A percentile compares a stretch with the other conserved stretches of the same genome.
Evolutionary conservation across 345 rosid species (phyloP).

Genomic region (Erysimum cheiranthoides): DNA sequence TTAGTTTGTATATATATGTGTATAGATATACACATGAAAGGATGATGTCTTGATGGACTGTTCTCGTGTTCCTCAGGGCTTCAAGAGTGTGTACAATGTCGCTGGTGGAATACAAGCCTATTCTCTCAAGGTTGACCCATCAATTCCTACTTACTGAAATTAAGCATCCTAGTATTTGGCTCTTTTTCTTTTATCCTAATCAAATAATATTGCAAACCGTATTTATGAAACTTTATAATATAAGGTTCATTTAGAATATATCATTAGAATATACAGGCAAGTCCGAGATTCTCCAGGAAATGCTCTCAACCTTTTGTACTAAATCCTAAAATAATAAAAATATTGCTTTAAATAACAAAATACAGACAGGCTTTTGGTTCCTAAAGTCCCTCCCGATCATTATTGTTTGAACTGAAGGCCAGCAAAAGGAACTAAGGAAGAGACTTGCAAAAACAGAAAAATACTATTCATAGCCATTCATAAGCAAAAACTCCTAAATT

Average conservation of each 20-base stretch:
- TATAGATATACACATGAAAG: not conserved
- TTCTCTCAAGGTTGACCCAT: slow-evolving; percentile 71
- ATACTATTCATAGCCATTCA: slow-evolving; percentile 36
- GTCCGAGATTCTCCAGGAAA: slow-evolving; percentile 25
- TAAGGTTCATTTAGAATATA: slow-evolving; percentile 14
- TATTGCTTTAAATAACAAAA: slow-evolving; percentile 38
- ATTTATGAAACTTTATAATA: not conserved
- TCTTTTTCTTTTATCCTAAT: not conserved
- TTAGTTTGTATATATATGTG: not conserved
- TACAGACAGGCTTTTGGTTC: slow-evolving; percentile 33
- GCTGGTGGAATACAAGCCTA: slow-evolving; percentile 89
- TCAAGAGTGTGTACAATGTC: slow-evolving; percentile 70
- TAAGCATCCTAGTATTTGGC: not conserved
- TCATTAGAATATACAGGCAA: slow-evolving; percentile 24
- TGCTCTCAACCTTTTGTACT: slow-evolving; percentile 40
- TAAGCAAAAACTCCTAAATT: slow-evolving; percentile 27
- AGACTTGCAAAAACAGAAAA: slow-evolving; percentile 34
- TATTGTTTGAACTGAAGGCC: slow-evolving; percentile 29
- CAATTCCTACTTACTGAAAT: slow-evolving; percentile 68
- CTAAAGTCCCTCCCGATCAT: slow-evolving; percentile 42
- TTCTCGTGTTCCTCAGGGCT: slow-evolving; percentile 61
- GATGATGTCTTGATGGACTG: slow-evolving; percentile 27
- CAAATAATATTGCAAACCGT: not conserved
- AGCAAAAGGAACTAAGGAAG: slow-evolving; percentile 28
- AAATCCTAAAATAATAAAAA: slow-evolving; percentile 32